These are phyloP conservation scores for Fusarium multiceps DNA, from an alignment of 2,329 filamentous ascomycete genomes.

Conservation along the genomic window DNA sequence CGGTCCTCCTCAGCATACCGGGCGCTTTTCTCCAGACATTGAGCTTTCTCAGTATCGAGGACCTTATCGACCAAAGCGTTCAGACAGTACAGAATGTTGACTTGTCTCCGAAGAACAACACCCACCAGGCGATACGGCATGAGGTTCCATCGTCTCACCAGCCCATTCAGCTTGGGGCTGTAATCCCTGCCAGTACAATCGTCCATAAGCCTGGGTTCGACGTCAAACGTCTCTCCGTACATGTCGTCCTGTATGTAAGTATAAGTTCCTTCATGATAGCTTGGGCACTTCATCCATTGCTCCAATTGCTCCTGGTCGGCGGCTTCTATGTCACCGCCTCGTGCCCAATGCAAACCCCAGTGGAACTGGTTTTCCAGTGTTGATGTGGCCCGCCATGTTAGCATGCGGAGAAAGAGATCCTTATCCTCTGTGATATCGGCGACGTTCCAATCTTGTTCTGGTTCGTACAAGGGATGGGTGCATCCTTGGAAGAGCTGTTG, in stretches of 20 bases:
- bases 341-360: slow-evolving; percentile 37
- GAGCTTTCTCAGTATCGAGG: neutral
- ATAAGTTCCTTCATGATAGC: neutral
- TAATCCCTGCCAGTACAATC: neutral
- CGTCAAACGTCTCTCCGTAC: neutral
- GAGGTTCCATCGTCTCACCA: too few species aligned
- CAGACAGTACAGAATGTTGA: neutral
- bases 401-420: slow-evolving; percentile 52
- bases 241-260: neutral
- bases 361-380: slow-evolving; percentile 51
- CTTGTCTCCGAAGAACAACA: neutral
- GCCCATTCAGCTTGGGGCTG: too few species aligned
- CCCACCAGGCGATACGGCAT: neutral
- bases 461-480: neutral
- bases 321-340: too few species aligned
- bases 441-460: slow-evolving; percentile 57
- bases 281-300: too few species aligned
- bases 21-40: neutral
- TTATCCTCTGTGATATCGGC: slow-evolving; percentile 53
- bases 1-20: neutral
- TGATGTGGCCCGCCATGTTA: slow-evolving; percentile 54
- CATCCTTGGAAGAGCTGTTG: slow-evolving; percentile 34
- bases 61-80: neutral
- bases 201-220: neutral
- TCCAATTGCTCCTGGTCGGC: too few species aligned